phyloP scores from a whole-genome alignment of 177 flowering plant species.

The Vitis hybrid region DNA sequence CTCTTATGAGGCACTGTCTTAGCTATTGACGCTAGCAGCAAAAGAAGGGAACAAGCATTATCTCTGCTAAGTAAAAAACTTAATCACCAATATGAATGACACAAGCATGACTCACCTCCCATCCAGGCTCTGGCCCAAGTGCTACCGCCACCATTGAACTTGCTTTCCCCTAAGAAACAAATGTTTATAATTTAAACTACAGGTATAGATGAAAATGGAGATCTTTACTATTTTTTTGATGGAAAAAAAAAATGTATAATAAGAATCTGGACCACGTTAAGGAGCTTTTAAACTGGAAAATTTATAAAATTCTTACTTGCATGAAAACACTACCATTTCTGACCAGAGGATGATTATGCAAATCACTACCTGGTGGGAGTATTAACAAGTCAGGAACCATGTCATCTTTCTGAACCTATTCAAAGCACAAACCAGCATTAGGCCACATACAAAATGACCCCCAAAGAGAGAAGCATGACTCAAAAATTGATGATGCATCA shows the following conservation, averaged over 20 bases:
- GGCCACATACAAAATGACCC: background rate
- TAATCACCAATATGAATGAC: background rate
- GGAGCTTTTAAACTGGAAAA: background rate
- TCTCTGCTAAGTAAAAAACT: background rate
- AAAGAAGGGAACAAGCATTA: background rate
- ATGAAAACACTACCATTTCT: conserved; percentile 68
- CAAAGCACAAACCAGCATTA: conserved; percentile 8
- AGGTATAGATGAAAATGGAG: background rate
- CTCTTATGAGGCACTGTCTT: background rate
- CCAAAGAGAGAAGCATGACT: background rate
- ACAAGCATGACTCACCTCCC: conserved; percentile 53
- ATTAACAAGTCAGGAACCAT: conserved; percentile 70
- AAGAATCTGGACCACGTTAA: background rate
- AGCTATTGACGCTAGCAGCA: background rate
- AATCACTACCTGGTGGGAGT: conserved; percentile 80
- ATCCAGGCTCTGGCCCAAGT: conserved; percentile 75
- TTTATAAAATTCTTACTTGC: conserved; percentile 56
- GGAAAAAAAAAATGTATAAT: no score
- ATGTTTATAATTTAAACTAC: background rate
- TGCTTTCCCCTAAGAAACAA: conserved; percentile 61
- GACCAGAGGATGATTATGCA: conserved; percentile 82
- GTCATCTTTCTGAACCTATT: conserved; percentile 76
- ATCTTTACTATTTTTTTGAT: background rate
- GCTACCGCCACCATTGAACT: conserved; percentile 95
- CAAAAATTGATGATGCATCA: background rate